phyloP scores from a whole-genome alignment of 2,329 filamentous ascomycete genomes.

The Xylariaceae sp. region DNA sequence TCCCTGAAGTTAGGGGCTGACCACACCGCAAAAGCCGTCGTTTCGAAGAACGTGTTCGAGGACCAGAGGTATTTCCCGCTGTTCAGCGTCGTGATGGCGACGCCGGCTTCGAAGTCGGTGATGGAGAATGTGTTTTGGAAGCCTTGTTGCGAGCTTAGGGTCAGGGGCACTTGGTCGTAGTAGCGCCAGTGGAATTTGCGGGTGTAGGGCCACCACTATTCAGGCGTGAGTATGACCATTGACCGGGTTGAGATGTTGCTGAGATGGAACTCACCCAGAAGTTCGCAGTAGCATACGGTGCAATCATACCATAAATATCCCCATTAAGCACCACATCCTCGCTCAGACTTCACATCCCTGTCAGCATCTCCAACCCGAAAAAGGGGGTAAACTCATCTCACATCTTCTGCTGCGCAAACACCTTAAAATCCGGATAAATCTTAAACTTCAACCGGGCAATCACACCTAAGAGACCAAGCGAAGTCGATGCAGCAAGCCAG shows the following conservation, averaged over 20 bases:
- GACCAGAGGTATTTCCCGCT: conserved; percentile 42
- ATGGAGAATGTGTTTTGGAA: conserved; percentile 50
- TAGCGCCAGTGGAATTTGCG: conserved; percentile 49
- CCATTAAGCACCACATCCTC: conserved; percentile 45
- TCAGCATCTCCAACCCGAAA: conserved; percentile 2
- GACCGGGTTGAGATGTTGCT: too few relatives aligned
- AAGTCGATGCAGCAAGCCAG: conserved; percentile 49
- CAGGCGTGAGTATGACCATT: too few relatives aligned
- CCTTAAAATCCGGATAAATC: conserved; percentile 47
- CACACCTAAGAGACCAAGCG: conserved; percentile 43
- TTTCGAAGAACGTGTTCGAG: conserved; percentile 46
- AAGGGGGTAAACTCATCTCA: conserved; percentile 29
- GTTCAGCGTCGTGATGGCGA: conserved; percentile 41
- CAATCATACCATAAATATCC: conserved; percentile 46
- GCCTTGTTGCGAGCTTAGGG: conserved; percentile 40
- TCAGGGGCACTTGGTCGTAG: conserved; percentile 42
- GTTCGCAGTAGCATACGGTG: conserved; percentile 47
- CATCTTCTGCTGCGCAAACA: conserved; percentile 46
- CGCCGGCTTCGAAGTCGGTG: conserved; percentile 38
- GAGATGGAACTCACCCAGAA: conserved; percentile 38
- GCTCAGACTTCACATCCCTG: conserved; percentile 33
- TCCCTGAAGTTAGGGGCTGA: conserved; percentile 48
- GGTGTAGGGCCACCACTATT: conserved; percentile 48
- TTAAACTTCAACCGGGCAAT: conserved; percentile 45
- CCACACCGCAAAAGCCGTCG: conserved; percentile 46